phyloP scores from a whole-genome alignment of 2,329 filamentous ascomycete species.

The Ascomycota sp. region DNA sequence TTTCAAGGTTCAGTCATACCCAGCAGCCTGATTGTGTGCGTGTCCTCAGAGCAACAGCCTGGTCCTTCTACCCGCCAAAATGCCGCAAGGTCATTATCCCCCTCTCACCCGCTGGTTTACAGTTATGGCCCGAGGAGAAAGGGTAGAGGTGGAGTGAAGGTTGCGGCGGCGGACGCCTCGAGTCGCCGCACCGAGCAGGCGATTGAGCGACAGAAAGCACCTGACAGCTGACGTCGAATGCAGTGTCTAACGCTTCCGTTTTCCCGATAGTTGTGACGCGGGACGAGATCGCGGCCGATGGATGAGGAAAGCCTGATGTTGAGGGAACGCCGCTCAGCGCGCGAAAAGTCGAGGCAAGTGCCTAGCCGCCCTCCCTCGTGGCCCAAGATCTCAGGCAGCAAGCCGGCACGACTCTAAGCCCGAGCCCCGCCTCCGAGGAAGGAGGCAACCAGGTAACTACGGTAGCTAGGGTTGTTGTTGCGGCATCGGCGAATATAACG shows the following conservation, averaged over 20 bases:
- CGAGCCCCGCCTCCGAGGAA: not conserved
- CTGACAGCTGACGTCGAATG: not conserved
- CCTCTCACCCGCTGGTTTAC: constrained; percentile 13
- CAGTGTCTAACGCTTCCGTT: constrained; percentile 1
- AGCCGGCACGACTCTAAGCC: constrained; percentile 2
- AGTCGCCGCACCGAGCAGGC: too few relatives aligned
- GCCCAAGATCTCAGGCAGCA: constrained; percentile 15
- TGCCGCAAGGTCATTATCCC: constrained; percentile 4
- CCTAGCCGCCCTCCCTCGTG: constrained; percentile 1
- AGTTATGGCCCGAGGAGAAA: constrained; percentile 9
- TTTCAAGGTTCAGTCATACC: constrained; percentile 11
- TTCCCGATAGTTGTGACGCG: constrained; percentile 7
- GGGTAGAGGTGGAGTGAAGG: too few relatives aligned
- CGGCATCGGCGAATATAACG: too few relatives aligned
- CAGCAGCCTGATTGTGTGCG: constrained; percentile 9
- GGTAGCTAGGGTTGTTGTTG: too few relatives aligned
- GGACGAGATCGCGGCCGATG: constrained; percentile 7
- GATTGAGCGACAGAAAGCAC: too few relatives aligned
- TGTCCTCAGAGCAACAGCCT: constrained; percentile 5
- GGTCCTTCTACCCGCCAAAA: constrained; percentile 7
- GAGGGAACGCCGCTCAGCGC: constrained; percentile 11
- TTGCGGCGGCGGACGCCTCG: too few relatives aligned
- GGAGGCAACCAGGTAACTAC: not conserved
- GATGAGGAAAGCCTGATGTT: constrained; percentile 7
- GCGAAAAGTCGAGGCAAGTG: constrained; percentile 10